phyloP scores from a whole-genome alignment of 306 rosid species.

The Clitoria ternatea region DNA sequence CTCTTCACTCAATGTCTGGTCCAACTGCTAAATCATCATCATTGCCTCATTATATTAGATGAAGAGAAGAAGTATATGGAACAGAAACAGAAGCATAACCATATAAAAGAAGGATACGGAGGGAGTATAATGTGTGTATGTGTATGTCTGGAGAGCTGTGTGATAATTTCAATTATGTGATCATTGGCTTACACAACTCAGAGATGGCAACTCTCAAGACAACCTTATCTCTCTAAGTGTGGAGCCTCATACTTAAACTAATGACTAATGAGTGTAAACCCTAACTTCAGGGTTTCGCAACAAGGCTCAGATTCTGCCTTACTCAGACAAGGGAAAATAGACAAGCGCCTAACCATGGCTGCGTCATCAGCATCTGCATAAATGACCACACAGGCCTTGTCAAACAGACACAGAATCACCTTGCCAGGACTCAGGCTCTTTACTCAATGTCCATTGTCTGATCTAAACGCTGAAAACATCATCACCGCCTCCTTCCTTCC shows the following conservation, averaged over 20 bases:
- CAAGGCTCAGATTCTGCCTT: slow-evolving; percentile 21
- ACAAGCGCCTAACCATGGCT: slow-evolving; percentile 6
- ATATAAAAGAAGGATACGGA: not conserved
- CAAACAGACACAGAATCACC: slow-evolving; percentile 15
- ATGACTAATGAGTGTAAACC: not conserved
- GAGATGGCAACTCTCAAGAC: slow-evolving; percentile 19
- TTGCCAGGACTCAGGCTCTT: slow-evolving; percentile 7
- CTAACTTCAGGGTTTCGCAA: not conserved
- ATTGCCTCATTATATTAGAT: slow-evolving; percentile 5
- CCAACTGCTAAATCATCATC: slow-evolving; percentile 23
- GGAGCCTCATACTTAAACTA: slow-evolving; percentile 33
- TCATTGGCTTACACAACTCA: slow-evolving; percentile 20
- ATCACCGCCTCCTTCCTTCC: slow-evolving; percentile 20
- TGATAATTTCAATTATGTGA: not conserved
- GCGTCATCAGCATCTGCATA: slow-evolving; percentile 16
- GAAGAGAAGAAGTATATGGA: not conserved
- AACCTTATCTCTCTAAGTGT: slow-evolving; percentile 17
- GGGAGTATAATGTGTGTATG: not conserved
- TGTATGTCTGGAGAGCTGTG: slow-evolving; percentile 3
- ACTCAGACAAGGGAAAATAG: not conserved
- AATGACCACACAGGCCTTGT: not conserved
- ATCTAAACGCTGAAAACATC: slow-evolving; percentile 13
- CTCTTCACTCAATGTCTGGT: slow-evolving; percentile 17
- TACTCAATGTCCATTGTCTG: slow-evolving; percentile 6
- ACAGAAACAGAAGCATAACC: not conserved